Evolutionary conservation across 176 grass and related monocot species (phyloP), one percentile per base, ranked within the genome.

Genomic region (Alopecurus myosuroides): DNA sequence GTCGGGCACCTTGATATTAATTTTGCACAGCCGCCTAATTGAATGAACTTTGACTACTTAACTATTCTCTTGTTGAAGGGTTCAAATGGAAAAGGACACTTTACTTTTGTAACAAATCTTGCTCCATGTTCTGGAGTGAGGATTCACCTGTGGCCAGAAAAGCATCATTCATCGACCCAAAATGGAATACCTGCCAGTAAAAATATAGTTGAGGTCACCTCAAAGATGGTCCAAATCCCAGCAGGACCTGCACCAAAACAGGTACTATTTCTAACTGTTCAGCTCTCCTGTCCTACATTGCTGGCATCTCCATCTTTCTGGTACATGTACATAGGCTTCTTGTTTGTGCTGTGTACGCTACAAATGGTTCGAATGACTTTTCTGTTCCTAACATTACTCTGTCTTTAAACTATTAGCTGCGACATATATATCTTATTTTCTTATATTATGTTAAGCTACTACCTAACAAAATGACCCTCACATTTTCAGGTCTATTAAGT

Each of bases 61-160:
- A 19, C 40, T 36, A 25, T 67, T 90, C 65, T 83, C 66, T 68
- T 26, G 12, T 80, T 35, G 15, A 81, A 98, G 97, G 93, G 91
- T 81, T 91, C 86, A 70, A 88, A 93, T 80, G 89, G 81, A 36
- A 90, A 74, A 91, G 84, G 92, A 39, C 83, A 98, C 64, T 98
- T 98, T 87, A 88, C 91, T 79, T 95, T 98, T 84, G 97, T 96
- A 70, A 98, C 93, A 87, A 98, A 98, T 94, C 88, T 98, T 80
- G 77, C 93, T 66, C 97, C 97, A 50, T 98, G 97, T 94, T 95
- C 97, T 86, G 93, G 93, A 49, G 91, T 96, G 66, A 92, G 97
- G 70, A 86, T 98, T 94, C 97, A 98, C 69, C 82, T 98, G 67
- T 98, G 97, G 97, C 89, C 89, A 81, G 89, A 89, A 90, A 98